Evolutionary conservation across 495 filamentous ascomycete genomes (phyloP).

Genomic region (Venustampulla echinocandica): DNA sequence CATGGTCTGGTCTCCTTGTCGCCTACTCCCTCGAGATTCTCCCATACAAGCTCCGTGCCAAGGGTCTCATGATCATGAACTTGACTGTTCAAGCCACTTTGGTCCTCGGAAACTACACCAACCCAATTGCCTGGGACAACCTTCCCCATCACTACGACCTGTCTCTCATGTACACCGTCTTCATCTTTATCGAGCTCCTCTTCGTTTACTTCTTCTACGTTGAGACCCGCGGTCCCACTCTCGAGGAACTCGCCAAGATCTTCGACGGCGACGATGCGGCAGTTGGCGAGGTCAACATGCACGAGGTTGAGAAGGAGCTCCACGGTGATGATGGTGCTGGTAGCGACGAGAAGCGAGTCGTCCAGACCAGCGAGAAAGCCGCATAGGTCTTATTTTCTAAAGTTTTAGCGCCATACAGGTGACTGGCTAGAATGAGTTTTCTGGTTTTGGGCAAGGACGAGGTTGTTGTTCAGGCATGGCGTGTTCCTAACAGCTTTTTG

Average conservation of each 20-base stretch:
- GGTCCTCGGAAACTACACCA: slow-evolving; percentile 51
- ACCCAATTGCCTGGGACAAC: slow-evolving; percentile 50
- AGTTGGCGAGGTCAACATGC: slow-evolving; percentile 42
- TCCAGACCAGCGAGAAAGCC: background rate
- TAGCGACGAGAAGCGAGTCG: background rate
- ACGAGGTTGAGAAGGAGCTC: slow-evolving; percentile 16
- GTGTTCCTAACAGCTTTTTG: too few species aligned
- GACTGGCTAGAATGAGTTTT: too few species aligned
- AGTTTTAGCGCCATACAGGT: too few species aligned
- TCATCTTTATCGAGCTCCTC: slow-evolving; percentile 47
- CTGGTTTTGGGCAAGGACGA: too few species aligned
- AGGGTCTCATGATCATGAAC: slow-evolving; percentile 24
- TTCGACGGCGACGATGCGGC: slow-evolving; percentile 30
- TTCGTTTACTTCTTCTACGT: slow-evolving; percentile 60
- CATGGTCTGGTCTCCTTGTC: slow-evolving; percentile 31
- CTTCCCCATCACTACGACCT: slow-evolving; percentile 51
- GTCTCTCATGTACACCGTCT: slow-evolving; percentile 53
- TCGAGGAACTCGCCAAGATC: slow-evolving; percentile 49
- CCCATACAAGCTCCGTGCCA: slow-evolving; percentile 29
- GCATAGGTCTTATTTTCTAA: too few species aligned
- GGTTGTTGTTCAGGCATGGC: too few species aligned
- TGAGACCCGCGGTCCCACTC: slow-evolving; percentile 54
- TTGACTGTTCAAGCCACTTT: slow-evolving; percentile 52
- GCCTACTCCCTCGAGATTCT: slow-evolving; percentile 34
- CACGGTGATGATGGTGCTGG: slow-evolving; percentile 22